Conservation (phyloP, 2,329 filamentous ascomycete genomes). For the Whalleya microplaca region DNA sequence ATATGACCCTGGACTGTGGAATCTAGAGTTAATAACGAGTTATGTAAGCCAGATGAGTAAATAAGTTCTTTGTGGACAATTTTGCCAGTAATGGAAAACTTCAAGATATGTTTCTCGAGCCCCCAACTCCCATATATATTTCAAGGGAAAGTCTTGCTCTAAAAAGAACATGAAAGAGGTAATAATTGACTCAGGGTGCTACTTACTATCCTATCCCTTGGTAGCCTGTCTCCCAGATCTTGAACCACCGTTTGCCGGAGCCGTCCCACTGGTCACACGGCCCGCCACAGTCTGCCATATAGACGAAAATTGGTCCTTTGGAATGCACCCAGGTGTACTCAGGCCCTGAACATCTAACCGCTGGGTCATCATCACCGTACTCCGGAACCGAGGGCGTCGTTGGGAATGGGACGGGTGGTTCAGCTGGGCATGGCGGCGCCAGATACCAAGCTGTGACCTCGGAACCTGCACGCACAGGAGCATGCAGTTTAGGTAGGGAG, state of each 20-base stretch:
- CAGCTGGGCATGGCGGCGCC: constrained; percentile 10
- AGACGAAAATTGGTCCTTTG: background rate
- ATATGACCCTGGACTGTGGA: constrained; percentile 19
- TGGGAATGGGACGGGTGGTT: constrained; percentile 3
- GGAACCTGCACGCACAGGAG: background rate
- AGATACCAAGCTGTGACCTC: constrained; percentile 1
- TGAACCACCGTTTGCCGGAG: constrained; percentile 13
- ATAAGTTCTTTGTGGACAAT: no score
- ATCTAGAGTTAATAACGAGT: no score
- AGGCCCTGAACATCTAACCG: background rate
- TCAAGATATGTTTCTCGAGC: no score
- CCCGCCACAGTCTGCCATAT: constrained; percentile 6
- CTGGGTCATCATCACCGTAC: background rate
- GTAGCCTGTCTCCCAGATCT: constrained; percentile 13
- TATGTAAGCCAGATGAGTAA: no score
- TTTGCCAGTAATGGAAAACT: no score
- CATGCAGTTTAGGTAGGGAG: constrained; percentile 6
- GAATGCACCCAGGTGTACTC: constrained; percentile 3
- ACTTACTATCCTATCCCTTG: constrained; percentile 20
- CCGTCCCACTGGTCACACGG: constrained; percentile 12
- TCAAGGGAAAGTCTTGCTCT: no score
- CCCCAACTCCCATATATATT: no score
- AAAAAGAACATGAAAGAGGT: no score
- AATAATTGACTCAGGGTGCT: no score
- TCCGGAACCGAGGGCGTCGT: background rate